Conservation (phyloP, 1,284 basidiomycete genomes). For the Vanrija pseudolonga region DNA sequence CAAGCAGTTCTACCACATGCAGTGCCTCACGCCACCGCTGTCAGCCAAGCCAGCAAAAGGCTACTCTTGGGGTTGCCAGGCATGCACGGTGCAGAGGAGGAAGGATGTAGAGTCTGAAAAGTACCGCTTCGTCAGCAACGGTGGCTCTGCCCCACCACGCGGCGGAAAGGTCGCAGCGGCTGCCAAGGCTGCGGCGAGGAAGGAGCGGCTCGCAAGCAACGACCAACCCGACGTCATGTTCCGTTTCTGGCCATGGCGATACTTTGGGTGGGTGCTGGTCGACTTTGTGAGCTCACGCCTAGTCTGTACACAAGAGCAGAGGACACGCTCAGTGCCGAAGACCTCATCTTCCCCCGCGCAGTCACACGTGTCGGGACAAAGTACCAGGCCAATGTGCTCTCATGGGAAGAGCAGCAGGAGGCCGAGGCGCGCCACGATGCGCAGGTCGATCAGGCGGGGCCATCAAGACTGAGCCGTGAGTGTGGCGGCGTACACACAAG, state of each 20-base stretch:
- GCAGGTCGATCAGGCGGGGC: conserved; percentile 20
- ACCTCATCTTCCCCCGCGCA: conserved; percentile 87
- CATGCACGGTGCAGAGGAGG: conserved; percentile 82
- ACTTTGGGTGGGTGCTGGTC: conserved; percentile 69
- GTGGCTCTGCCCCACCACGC: conserved; percentile 46
- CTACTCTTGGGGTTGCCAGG: conserved; percentile 95
- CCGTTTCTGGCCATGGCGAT: conserved; percentile 82
- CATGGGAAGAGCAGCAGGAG: conserved; percentile 44
- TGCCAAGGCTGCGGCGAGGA: conserved; percentile 60
- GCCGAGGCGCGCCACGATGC: conserved; percentile 20
- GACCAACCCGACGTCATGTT: conserved; percentile 72
- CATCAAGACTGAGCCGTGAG: conserved; percentile 31
- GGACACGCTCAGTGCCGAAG: conserved; percentile 88
- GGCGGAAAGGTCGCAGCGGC: conserved; percentile 37
- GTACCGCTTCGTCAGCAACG: conserved; percentile 59
- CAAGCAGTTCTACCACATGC: conserved; percentile 92
- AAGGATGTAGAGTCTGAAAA: conserved; percentile 73
- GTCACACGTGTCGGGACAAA: conserved; percentile 82
- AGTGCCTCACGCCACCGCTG: conserved; percentile 88
- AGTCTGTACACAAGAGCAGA: conserved; percentile 86
- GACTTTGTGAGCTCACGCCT: conserved; percentile 13
- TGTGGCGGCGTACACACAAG: not conserved
- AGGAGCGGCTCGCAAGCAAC: conserved; percentile 53
- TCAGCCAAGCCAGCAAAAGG: conserved; percentile 92
- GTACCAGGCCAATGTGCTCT: conserved; percentile 63